phyloP scores from a whole-genome alignment of 148 eudicot species.

The Rhododendron simsii region DNA sequence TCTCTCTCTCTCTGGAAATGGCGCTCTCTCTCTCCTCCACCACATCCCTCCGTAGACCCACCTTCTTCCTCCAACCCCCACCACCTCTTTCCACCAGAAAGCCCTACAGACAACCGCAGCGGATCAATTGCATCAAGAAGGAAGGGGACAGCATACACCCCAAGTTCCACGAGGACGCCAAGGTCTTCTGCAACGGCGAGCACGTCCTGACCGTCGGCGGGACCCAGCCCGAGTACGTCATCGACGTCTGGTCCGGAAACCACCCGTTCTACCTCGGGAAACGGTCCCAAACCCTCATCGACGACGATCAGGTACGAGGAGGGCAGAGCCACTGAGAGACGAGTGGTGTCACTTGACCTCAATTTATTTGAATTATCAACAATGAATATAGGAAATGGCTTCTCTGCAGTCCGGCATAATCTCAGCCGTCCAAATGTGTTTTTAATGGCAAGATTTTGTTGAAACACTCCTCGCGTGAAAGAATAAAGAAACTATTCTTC shows the following conservation, averaged over 20 bases:
- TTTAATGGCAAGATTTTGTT: no score
- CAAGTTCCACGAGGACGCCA: slow-evolving; percentile 60
- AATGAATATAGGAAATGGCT: not conserved
- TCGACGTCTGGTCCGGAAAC: slow-evolving; percentile 96
- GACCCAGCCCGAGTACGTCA: slow-evolving; percentile 65
- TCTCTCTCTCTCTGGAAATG: slow-evolving; percentile 17
- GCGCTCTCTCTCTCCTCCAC: slow-evolving; percentile 28
- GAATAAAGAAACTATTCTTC: no score
- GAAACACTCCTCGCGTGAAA: no score
- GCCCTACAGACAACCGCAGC: slow-evolving; percentile 20
- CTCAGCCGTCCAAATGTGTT: no score
- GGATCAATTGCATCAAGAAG: slow-evolving; percentile 53
- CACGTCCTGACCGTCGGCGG: slow-evolving; percentile 86
- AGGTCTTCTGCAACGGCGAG: slow-evolving; percentile 85
- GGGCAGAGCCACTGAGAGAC: not conserved
- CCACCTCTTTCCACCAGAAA: slow-evolving; percentile 4
- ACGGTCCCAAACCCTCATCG: slow-evolving; percentile 38
- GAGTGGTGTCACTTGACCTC: no score
- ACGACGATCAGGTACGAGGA: slow-evolving; percentile 57
- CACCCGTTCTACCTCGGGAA: slow-evolving; percentile 81
- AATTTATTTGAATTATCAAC: no score
- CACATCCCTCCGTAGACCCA: slow-evolving; percentile 24
- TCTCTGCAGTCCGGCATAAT: no score
- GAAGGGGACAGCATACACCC: slow-evolving; percentile 46
- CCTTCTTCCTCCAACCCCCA: not conserved